Conservation (phyloP, 768 basidiomycete species). For the Lanmaoa rubissima region DNA sequence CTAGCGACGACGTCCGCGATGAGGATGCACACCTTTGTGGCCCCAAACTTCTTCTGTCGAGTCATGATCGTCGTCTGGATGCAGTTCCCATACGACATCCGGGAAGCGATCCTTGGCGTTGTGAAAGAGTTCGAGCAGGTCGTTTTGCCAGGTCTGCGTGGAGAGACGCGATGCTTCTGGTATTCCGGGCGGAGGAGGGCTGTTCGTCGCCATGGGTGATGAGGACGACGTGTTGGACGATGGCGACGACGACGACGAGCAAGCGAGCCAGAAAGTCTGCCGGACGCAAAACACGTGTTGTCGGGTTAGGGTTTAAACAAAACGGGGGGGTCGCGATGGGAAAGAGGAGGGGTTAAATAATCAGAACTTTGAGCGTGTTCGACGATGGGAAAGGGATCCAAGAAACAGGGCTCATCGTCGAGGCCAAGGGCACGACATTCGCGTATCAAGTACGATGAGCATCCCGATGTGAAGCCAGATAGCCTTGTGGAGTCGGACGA, state of each 20-base stretch:
- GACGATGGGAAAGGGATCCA: constrained; percentile 8
- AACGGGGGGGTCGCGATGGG: constrained; percentile 1
- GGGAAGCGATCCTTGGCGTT: constrained; percentile 89
- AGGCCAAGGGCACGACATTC: neutral
- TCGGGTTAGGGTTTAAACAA: constrained; percentile 27
- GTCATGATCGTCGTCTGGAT: constrained; percentile 52
- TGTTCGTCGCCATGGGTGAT: constrained; percentile 28
- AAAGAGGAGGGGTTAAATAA: neutral
- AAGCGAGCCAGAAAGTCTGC: constrained; percentile 6
- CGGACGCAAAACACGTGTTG: constrained; percentile 29
- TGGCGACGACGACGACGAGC: constrained; percentile 21
- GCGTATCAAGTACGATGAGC: neutral
- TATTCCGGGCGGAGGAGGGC: constrained; percentile 29
- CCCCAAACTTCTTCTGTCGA: constrained; percentile 72
- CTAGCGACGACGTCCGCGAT: neutral
- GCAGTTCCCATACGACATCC: constrained; percentile 94
- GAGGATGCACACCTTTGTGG: constrained; percentile 75
- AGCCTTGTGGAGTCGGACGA: neutral
- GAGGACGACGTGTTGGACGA: constrained; percentile 27
- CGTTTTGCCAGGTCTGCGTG: constrained; percentile 73
- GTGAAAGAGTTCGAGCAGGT: constrained; percentile 74
- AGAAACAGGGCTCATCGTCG: neutral
- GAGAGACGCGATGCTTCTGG: constrained; percentile 64
- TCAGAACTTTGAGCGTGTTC: too few species aligned
- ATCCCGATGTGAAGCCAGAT: neutral